A percentile compares a stretch with the other conserved stretches of the same genome.
Conservation (phyloP, 805 yeast genomes). For the Priceomyces fermenticarens region DNA sequence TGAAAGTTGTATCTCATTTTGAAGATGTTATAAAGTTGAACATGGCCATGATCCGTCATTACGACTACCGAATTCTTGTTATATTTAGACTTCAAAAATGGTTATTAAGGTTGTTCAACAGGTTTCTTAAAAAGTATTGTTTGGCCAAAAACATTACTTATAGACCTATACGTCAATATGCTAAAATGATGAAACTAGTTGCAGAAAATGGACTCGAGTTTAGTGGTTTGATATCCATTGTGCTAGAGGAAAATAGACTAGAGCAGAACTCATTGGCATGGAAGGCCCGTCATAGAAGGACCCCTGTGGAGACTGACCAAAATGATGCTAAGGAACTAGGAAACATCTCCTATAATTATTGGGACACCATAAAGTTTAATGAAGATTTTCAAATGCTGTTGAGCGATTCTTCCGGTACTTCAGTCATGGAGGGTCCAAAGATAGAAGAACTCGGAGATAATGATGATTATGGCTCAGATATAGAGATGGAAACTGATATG, state of each 20-base stretch:
- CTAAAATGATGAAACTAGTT: slow-evolving; percentile 21
- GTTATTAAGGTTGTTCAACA: slow-evolving; percentile 34
- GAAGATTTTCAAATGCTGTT: slow-evolving; percentile 24
- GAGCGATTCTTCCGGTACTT: slow-evolving; percentile 1
- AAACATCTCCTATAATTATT: slow-evolving; percentile 32
- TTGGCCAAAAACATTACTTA: slow-evolving; percentile 10
- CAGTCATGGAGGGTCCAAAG: background rate
- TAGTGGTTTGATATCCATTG: slow-evolving; percentile 21
- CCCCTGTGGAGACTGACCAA: slow-evolving; percentile 2
- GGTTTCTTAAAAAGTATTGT: slow-evolving; percentile 29
- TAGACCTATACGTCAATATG: slow-evolving; percentile 18
- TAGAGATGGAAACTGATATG: slow-evolving; percentile 7
- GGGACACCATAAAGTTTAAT: slow-evolving; percentile 30
- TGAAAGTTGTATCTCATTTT: slow-evolving; percentile 22
- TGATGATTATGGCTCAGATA: slow-evolving; percentile 3
- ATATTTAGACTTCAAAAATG: slow-evolving; percentile 30
- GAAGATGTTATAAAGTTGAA: slow-evolving; percentile 15
- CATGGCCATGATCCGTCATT: slow-evolving; percentile 22
- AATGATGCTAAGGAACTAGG: slow-evolving; percentile 10
- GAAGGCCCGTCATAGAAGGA: too few species aligned
- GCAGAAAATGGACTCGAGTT: slow-evolving; percentile 16
- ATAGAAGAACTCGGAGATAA: slow-evolving; percentile 1
- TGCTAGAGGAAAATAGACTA: slow-evolving; percentile 23
- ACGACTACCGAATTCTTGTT: slow-evolving; percentile 22
- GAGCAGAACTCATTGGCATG: slow-evolving; percentile 10